phyloP scores from a whole-genome alignment of 331 rosid genomes.

The Dryas integrifolia region DNA sequence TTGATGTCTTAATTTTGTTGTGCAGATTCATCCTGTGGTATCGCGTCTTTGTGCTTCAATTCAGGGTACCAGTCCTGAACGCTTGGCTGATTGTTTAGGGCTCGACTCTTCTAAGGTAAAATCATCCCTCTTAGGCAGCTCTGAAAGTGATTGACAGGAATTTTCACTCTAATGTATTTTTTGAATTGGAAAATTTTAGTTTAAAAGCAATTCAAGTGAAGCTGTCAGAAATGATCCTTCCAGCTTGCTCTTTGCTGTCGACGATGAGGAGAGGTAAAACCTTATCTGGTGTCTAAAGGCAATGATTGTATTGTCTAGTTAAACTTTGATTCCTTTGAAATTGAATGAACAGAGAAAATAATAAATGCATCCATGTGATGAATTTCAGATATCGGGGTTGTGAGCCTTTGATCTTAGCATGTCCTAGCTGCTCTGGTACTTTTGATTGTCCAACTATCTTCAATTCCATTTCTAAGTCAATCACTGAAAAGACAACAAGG shows the following conservation, averaged over 20 bases:
- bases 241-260: slow-evolving; percentile 52
- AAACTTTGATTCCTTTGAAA: not conserved
- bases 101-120: slow-evolving; percentile 84
- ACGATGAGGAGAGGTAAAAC: slow-evolving; percentile 75
- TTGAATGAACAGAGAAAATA: not conserved
- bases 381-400: slow-evolving; percentile 70
- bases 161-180: slow-evolving; percentile 13
- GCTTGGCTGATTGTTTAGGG: slow-evolving; percentile 93
- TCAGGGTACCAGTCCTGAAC: slow-evolving; percentile 94
- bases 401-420: slow-evolving; percentile 65
- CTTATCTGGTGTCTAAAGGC: not conserved
- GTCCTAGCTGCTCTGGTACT: slow-evolving; percentile 75
- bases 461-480: slow-evolving; percentile 50
- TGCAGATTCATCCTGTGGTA: slow-evolving; percentile 94
- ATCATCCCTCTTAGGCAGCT: slow-evolving; percentile 7
- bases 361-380: slow-evolving; percentile 15
- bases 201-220: slow-evolving; percentile 69
- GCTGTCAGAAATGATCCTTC: slow-evolving; percentile 51
- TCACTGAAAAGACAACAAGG: slow-evolving; percentile 41
- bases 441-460: slow-evolving; percentile 70
- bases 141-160: slow-evolving; percentile 9
- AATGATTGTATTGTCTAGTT: too few species aligned
- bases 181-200: slow-evolving; percentile 45
- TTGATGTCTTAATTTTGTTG: slow-evolving; percentile 18
- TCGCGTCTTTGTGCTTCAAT: slow-evolving; percentile 95